Conservation (phyloP, 1,139 yeast genomes). For the Taphrina flavorubra region DNA sequence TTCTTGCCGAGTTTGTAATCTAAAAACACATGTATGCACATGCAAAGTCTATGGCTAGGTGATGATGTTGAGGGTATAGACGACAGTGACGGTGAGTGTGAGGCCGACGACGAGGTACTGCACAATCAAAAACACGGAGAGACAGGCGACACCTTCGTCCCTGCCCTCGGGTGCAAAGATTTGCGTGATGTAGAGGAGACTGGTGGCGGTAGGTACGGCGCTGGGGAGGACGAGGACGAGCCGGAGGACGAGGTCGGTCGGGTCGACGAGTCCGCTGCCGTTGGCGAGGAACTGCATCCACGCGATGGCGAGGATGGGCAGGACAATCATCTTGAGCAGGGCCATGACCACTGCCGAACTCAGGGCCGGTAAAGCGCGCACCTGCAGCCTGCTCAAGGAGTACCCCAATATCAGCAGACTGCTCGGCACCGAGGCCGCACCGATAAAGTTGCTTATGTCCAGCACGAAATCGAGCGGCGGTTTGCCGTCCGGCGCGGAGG, state of each 20-base stretch:
- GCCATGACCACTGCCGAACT: constrained; percentile 64
- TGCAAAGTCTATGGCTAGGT: neutral
- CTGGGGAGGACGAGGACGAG: constrained; percentile 77
- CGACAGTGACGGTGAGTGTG: constrained; percentile 61
- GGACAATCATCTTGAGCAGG: constrained; percentile 58
- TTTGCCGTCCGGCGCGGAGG: constrained; percentile 77
- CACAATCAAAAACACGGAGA: constrained; percentile 71
- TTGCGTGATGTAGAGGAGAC: constrained; percentile 82
- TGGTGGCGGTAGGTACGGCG: constrained; percentile 86
- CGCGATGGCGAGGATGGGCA: constrained; percentile 68
- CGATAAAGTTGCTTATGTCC: constrained; percentile 78
- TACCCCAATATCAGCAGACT: constrained; percentile 85
- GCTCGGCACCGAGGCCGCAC: constrained; percentile 86
- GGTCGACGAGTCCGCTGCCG: constrained; percentile 11
- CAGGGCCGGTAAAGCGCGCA: constrained; percentile 65
- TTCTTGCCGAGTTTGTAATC: neutral
- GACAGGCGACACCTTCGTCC: constrained; percentile 70
- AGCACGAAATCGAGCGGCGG: constrained; percentile 85
- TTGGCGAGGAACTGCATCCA: constrained; percentile 60
- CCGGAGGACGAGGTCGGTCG: constrained; percentile 60
- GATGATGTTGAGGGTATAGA: constrained; percentile 53
- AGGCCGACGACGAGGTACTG: constrained; percentile 69
- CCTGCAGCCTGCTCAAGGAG: constrained; percentile 73
- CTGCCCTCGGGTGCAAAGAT: constrained; percentile 70
- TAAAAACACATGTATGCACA: neutral